Base-by-base conservation (phyloP, 495 filamentous ascomycete species). In the Xylaria grammica region DNA sequence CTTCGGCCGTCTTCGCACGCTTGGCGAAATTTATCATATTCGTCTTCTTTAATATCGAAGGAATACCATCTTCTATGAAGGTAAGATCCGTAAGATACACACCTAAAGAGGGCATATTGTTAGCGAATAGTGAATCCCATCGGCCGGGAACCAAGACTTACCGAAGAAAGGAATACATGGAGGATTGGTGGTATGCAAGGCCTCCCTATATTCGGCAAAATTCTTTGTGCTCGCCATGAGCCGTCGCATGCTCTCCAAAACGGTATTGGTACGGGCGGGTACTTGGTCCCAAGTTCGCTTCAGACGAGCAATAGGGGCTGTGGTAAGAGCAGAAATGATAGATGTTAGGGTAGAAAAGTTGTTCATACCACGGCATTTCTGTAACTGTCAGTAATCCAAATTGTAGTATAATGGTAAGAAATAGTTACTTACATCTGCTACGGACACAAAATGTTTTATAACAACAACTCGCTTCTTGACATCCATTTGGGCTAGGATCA, bases 81-180 rank as follows among this genome's bases (percentile, higher is more conserved):
- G 95, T 98, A 52, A 99, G 84, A 79, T 99, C 95, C 61, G 96
- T 99, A 51, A 99, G 84, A 75, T 98, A 99, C 50, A 98, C 94
- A 77, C 93, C 93, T 96, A 70, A 22, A 42, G 55, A 45, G 61
- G n/a, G 54, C 69, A 61, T 22, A 24, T 24, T 17, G 60, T 67
- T 27, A 70, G 60, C 40, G 20, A 48, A 74, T 67, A 65, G 65
- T 24, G 49, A 63, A 29, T 42, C 27, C 13, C 62, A 26, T 51
- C 57, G 53, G 52, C 20, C 8, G 30, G 13, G 9, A n/a, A 51
- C 10, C 0, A 19, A 44, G 9, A 72, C 87, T 69, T 89, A 96
- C 95, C 95, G 70, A 99, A 96, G 79, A 99, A 99, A 29, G 95
- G 95, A 75, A 98, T 97, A 77, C 95, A 99, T 36, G 95, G 95